phyloP scores from a whole-genome alignment of 345 rosid genomes.

The Murraya koenigii region DNA sequence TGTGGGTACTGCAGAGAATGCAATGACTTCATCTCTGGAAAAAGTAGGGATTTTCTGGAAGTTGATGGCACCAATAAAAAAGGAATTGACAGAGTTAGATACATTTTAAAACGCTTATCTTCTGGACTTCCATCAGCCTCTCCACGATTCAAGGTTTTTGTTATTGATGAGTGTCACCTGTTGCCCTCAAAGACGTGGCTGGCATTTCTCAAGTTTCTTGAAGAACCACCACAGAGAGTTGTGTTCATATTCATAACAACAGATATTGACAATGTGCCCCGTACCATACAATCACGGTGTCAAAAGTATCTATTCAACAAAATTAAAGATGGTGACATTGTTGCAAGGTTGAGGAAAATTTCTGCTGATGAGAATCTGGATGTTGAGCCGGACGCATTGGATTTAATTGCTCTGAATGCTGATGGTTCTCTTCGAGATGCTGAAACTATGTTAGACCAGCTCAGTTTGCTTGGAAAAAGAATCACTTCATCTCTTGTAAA shows the following conservation, averaged over 20 bases:
- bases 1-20: conserved; percentile 86
- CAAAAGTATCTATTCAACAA: conserved; percentile 90
- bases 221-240: conserved; percentile 66
- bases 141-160: conserved; percentile 61
- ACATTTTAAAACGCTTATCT: conserved; percentile 57
- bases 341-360: conserved; percentile 60
- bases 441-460: conserved; percentile 95
- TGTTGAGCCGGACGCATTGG: conserved; percentile 84
- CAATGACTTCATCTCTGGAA: conserved; percentile 69
- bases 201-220: conserved; percentile 86
- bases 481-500: conserved; percentile 81
- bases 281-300: conserved; percentile 91
- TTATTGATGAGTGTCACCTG: conserved; percentile 91
- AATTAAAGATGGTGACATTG: conserved; percentile 82
- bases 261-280: conserved; percentile 90
- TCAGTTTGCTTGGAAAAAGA: conserved; percentile 88
- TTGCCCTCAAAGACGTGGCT: conserved; percentile 87
- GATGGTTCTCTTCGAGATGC: conserved; percentile 99
- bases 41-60: conserved; percentile 63
- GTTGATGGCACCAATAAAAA: conserved; percentile 74
- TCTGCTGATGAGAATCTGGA: conserved; percentile 75
- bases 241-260: conserved; percentile 89
- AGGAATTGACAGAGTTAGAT: conserved; percentile 60
- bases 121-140: conserved; percentile 43
- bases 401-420: conserved; percentile 85